Conservation (phyloP, 2,329 filamentous ascomycete genomes). For the Leptoxyphium fumago region DNA sequence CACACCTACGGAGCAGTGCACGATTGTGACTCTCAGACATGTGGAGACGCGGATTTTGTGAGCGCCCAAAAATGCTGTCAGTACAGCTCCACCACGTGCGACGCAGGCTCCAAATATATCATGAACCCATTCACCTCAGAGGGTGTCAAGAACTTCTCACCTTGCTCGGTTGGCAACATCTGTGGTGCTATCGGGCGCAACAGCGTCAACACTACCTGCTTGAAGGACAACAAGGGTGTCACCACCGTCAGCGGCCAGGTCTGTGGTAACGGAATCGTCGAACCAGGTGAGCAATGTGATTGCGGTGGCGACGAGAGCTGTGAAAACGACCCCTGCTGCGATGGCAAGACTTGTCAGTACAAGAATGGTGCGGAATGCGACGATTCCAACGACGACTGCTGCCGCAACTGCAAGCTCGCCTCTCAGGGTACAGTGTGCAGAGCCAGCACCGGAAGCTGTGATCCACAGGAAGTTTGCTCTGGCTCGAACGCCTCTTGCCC, state of each 20-base stretch:
- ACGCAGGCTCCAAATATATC: conserved; percentile 67
- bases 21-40: conserved; percentile 64
- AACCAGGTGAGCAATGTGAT: conserved; percentile 87
- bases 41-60: conserved; percentile 45
- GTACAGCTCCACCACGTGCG: conserved; percentile 49
- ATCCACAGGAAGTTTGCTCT: conserved; percentile 70
- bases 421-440: conserved; percentile 62
- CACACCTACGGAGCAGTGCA: conserved; percentile 95
- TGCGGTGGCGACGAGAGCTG: conserved; percentile 69
- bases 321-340: conserved; percentile 63
- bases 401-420: conserved; percentile 55
- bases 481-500: conserved; percentile 64
- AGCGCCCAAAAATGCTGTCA: conserved; percentile 66
- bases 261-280: conserved; percentile 95
- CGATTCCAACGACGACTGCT: conserved; percentile 76
- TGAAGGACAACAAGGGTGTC: conserved; percentile 75
- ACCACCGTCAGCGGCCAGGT: conserved; percentile 67
- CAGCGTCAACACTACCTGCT: conserved; percentile 60
- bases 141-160: conserved; percentile 66
- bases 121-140: conserved; percentile 85
- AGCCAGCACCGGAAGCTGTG: conserved; percentile 62
- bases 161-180: conserved; percentile 84
- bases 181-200: conserved; percentile 70
- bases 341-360: conserved; percentile 78
- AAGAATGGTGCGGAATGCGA: conserved; percentile 60